Evolutionary conservation across 1,284 basidiomycete species (phyloP), one percentile per base, ranked within the genome.

Genomic region (Melanopsichium pennsylvanicum): DNA sequence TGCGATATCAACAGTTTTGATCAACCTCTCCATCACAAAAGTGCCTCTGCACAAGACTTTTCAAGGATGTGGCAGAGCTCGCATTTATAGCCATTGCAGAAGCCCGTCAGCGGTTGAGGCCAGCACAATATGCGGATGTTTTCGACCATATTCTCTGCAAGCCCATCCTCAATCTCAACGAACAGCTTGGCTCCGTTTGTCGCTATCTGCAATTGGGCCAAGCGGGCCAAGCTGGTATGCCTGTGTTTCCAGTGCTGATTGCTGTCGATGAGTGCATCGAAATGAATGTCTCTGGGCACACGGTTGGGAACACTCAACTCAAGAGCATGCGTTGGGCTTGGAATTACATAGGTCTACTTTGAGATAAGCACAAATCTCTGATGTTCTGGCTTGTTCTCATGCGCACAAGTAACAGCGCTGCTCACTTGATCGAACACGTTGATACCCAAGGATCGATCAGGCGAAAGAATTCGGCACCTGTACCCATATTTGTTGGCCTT

Each of bases 391-490:
- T 61, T 2, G 39, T 61, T 9, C 46, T 55, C 0, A 8, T 61
- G 5, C 49, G 51, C 46, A 61, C 50, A 22, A 55, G 36, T 50
- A 52, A 39, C 39, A 40, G 50, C 41, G 51, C 46, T 9, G 35
- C 50, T 4, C 8, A 34, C 18, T 29, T 47, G 19, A 37, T 47
- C 23, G 29, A 35, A 12, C 38, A 22, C 5, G 10, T 26, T 2
- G 18, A 12, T 18, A 9, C 23, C 5, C 6, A 33, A 2, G n/a
- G 26, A 2, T 42, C 44, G 9, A 3, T 25, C 12, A 29, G 43
- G 2, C n/a, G 18, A 12, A 18, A 8, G n/a, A 3, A 18, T 1
- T 12, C 43, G 2, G 27, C 16, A n/a, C 15, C 31, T n/a, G 2
- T 34, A 22, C 42, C 32, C 9, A 44, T 32, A 5, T 44, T 44